A percentile compares a stretch with the other conserved stretches of the same genome.
phyloP scores from a whole-genome alignment of 1,284 basidiomycete species.

The Cutaneotrichosporon cutaneum region DNA sequence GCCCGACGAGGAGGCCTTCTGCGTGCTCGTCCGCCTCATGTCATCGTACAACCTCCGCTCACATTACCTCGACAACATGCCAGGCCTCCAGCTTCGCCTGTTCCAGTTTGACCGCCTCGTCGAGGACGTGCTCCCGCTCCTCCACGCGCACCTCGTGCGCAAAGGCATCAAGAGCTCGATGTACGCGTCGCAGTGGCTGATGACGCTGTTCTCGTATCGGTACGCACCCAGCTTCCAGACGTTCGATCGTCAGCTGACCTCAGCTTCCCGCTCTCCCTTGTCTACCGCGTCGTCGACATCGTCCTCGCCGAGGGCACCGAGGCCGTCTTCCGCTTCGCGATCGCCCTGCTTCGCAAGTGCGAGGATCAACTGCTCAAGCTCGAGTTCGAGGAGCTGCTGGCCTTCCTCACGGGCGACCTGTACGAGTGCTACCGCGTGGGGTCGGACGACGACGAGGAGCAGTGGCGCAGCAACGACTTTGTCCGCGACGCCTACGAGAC shows the following conservation, averaged over 20 bases:
- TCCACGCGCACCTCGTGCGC: constrained; percentile 86
- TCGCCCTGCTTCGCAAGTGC: constrained; percentile 82
- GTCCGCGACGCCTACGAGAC: constrained; percentile 79
- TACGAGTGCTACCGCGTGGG: constrained; percentile 70
- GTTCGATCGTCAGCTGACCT: constrained; percentile 8
- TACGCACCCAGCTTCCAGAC: constrained; percentile 43
- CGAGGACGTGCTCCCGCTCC: constrained; percentile 85
- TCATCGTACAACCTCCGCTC: constrained; percentile 92
- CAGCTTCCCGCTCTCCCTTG: constrained; percentile 92
- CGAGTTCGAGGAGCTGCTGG: constrained; percentile 84
- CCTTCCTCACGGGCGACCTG: constrained; percentile 74
- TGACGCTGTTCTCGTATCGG: constrained; percentile 95
- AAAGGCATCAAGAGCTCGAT: constrained; percentile 95
- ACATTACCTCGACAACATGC: constrained; percentile 98
- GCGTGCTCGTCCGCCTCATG: constrained; percentile 95
- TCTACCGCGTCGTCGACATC: constrained; percentile 80
- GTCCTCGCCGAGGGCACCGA: constrained; percentile 96
- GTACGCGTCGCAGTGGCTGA: constrained; percentile 95
- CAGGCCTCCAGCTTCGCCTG: constrained; percentile 86
- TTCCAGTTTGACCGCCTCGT: constrained; percentile 88
- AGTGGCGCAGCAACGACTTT: constrained; percentile 74
- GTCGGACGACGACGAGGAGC: constrained; percentile 31
- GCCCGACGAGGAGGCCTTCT: constrained; percentile 98
- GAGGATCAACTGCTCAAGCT: constrained; percentile 73
- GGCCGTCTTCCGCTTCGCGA: constrained; percentile 91